phyloP scores from a whole-genome alignment of 345 rosid genomes.

The Jatropha curcas region DNA sequence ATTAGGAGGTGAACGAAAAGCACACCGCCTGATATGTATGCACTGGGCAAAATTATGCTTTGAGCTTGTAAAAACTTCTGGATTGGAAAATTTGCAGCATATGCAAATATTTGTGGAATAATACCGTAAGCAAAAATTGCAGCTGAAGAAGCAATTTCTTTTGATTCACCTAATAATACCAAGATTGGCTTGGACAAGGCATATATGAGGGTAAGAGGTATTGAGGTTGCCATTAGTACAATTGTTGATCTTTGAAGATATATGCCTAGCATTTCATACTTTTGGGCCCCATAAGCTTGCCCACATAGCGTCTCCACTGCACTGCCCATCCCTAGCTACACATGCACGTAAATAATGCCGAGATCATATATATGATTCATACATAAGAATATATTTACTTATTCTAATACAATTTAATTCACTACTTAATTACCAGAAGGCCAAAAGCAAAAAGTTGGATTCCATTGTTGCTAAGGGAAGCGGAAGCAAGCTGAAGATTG shows the following conservation, averaged over 20 bases:
- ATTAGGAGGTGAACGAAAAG: slow-evolving; percentile 18
- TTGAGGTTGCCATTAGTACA: slow-evolving; percentile 13
- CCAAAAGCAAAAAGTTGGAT: slow-evolving; percentile 32
- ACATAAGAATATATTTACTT: too few relatives aligned
- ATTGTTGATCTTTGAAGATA: slow-evolving; percentile 24
- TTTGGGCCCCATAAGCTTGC: slow-evolving; percentile 25
- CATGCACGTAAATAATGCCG: too few relatives aligned
- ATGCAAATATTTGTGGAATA: slow-evolving; percentile 28
- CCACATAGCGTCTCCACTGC: slow-evolving; percentile 34
- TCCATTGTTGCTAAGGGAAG: slow-evolving; percentile 27
- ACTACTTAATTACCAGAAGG: slow-evolving; percentile 28
- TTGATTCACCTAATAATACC: slow-evolving; percentile 22
- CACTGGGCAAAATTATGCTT: slow-evolving; percentile 30
- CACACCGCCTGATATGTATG: slow-evolving; percentile 17
- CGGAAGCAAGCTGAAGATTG: slow-evolving; percentile 29
- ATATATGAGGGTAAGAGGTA: slow-evolving; percentile 18
- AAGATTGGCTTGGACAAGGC: slow-evolving; percentile 17
- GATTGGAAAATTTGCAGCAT: slow-evolving; percentile 29
- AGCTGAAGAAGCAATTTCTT: slow-evolving; percentile 19
- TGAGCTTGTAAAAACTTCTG: slow-evolving; percentile 35
- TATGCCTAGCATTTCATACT: slow-evolving; percentile 21
- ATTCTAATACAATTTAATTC: too few relatives aligned
- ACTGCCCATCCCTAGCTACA: slow-evolving; percentile 33
- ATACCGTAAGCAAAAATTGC: slow-evolving; percentile 27
- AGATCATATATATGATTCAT: too few relatives aligned